phyloP scores from a whole-genome alignment of 2,329 filamentous ascomycete species.

The Fusarium compactum region DNA sequence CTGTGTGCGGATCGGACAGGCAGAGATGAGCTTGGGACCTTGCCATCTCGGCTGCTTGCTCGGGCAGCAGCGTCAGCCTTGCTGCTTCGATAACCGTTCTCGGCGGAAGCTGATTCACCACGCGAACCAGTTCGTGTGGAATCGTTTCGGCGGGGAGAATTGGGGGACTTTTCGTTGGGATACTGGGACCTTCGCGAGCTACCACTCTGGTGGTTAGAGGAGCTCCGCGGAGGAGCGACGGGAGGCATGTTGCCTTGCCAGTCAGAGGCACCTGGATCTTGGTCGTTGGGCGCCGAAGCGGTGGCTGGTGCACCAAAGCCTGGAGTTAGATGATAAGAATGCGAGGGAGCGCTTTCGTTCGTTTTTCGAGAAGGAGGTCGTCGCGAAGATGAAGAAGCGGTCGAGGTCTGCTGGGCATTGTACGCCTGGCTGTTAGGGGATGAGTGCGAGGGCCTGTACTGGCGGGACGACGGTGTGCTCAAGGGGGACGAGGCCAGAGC shows the following conservation, averaged over 20 bases:
- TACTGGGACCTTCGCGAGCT: slow-evolving; percentile 60
- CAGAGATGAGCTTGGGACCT: slow-evolving; percentile 54
- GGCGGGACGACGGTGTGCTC: slow-evolving; percentile 61
- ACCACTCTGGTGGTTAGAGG: slow-evolving; percentile 70
- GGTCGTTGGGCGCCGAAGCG: slow-evolving; percentile 56
- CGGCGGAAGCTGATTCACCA: slow-evolving; percentile 48
- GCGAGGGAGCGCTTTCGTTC: slow-evolving; percentile 61
- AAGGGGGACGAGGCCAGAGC: slow-evolving; percentile 63
- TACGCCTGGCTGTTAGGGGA: slow-evolving; percentile 68
- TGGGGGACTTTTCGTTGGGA: slow-evolving; percentile 58
- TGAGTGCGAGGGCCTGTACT: slow-evolving; percentile 65
- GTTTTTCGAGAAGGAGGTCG: slow-evolving; percentile 65
- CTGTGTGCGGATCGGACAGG: slow-evolving; percentile 60
- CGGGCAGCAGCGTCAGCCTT: slow-evolving; percentile 56
- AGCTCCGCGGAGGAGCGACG: slow-evolving; percentile 83
- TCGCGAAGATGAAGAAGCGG: slow-evolving; percentile 65
- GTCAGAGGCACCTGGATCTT: slow-evolving; percentile 60
- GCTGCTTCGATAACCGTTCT: slow-evolving; percentile 50
- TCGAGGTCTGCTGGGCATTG: slow-evolving; percentile 64
- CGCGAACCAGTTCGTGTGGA: slow-evolving; percentile 53
- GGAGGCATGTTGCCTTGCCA: slow-evolving; percentile 74
- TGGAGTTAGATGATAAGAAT: slow-evolving; percentile 53
- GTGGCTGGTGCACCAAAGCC: slow-evolving; percentile 63
- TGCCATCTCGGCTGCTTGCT: slow-evolving; percentile 56
- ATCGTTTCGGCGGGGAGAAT: slow-evolving; percentile 58